These are phyloP conservation scores for Kondoa malvinella DNA, from an alignment of 768 basidiomycete genomes.

Conservation along the genomic window DNA sequence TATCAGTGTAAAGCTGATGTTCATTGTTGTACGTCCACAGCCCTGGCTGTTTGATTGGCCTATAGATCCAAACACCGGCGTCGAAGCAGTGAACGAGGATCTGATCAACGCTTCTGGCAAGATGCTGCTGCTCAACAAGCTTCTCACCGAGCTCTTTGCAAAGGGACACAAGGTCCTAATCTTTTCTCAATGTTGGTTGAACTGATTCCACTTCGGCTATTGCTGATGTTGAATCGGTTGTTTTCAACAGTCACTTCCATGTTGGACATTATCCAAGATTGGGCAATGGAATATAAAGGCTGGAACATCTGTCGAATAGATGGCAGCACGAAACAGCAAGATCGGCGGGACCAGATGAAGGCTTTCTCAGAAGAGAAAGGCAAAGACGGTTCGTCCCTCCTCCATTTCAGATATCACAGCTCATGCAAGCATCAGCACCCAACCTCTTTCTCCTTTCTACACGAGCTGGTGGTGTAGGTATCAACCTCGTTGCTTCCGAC, in stretches of 20 bases:
- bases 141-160: constrained; percentile 64
- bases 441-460: constrained; percentile 47
- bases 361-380: constrained; percentile 50
- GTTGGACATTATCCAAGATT: constrained; percentile 91
- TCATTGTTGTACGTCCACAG: constrained; percentile 40
- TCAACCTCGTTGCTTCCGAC: constrained; percentile 90
- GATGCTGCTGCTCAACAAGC: constrained; percentile 85
- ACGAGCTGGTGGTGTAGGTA: constrained; percentile 59
- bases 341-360: constrained; percentile 69
- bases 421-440: no score
- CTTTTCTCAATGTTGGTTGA: constrained; percentile 40
- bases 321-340: constrained; percentile 53
- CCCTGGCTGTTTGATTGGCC: constrained; percentile 83
- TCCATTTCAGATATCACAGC: no score
- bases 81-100: constrained; percentile 55
- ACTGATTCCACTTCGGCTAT: background rate
- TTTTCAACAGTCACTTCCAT: constrained; percentile 56
- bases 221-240: background rate
- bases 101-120: constrained; percentile 78
- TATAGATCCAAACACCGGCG: constrained; percentile 43
- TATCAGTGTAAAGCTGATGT: background rate
- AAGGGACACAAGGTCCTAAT: constrained; percentile 50
- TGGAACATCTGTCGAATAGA: constrained; percentile 80
- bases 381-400: constrained; percentile 38
- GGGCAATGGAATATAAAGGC: constrained; percentile 67